Evolutionary conservation across 768 basidiomycete genomes (phyloP).

Genomic region (Termitomyces sp.): DNA sequence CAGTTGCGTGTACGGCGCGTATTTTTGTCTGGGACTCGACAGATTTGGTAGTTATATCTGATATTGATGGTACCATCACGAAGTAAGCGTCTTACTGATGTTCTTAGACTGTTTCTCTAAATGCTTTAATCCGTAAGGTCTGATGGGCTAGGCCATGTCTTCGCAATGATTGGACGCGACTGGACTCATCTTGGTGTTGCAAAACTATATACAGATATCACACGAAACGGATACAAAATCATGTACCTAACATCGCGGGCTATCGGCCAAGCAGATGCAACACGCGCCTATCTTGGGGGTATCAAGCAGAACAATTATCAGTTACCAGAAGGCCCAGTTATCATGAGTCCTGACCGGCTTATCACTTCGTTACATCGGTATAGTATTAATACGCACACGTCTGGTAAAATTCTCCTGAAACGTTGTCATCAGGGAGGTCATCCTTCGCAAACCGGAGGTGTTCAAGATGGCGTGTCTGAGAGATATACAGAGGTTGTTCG

Average conservation of each 20-base stretch:
- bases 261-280: conserved; percentile 97
- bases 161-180: conserved; percentile 95
- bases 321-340: conserved; percentile 96
- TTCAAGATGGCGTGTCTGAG: conserved; percentile 99
- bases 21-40: conserved; percentile 96
- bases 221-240: conserved; percentile 94
- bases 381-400: conserved; percentile 14
- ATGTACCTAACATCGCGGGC: conserved; percentile 97
- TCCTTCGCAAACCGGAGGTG: conserved; percentile 98
- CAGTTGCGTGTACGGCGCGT: conserved; percentile 80
- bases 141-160: conserved; percentile 93
- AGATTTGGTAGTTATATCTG: conserved; percentile 87
- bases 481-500: conserved; percentile 90
- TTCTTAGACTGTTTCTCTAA: not conserved
- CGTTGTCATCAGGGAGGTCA: conserved; percentile 69
- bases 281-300: conserved; percentile 87
- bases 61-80: conserved; percentile 98
- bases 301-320: conserved; percentile 96
- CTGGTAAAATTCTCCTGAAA: not conserved
- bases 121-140: conserved; percentile 45
- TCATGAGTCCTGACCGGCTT: conserved; percentile 96
- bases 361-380: conserved; percentile 94
- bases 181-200: conserved; percentile 98
- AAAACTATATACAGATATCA: conserved; percentile 94
- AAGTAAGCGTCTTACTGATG: conserved; percentile 49